These are phyloP conservation scores for Paradendryphiella salina DNA, from an alignment of 2,329 filamentous ascomycete species.

Conservation along the genomic window DNA sequence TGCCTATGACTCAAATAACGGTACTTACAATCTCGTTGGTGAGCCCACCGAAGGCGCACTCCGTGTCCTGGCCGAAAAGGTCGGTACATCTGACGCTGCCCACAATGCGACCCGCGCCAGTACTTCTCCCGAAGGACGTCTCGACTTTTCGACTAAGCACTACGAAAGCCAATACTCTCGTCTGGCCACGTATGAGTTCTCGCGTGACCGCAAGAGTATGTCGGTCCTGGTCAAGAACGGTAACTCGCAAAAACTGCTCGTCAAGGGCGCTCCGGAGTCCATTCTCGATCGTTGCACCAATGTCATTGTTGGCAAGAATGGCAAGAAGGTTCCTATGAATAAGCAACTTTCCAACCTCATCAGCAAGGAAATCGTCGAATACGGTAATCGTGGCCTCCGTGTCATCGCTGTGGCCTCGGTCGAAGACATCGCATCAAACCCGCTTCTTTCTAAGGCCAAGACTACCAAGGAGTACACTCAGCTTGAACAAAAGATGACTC, in stretches of 20 bases:
- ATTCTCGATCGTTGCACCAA: conserved; percentile 91
- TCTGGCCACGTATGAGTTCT: conserved; percentile 93
- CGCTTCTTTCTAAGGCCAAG: conserved; percentile 73
- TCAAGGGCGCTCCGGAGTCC: conserved; percentile 95
- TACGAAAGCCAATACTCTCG: conserved; percentile 77
- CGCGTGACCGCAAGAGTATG: conserved; percentile 98
- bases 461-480: conserved; percentile 81
- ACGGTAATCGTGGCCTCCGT: conserved; percentile 89
- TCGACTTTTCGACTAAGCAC: conserved; percentile 80
- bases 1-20: conserved; percentile 75
- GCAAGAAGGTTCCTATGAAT: conserved; percentile 73
- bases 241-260: conserved; percentile 75
- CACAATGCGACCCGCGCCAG: conserved; percentile 57
- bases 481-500: conserved; percentile 90
- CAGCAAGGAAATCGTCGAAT: conserved; percentile 79
- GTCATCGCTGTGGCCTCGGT: conserved; percentile 90
- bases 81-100: conserved; percentile 74
- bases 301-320: conserved; percentile 74
- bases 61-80: conserved; percentile 88
- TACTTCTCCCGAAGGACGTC: conserved; percentile 60
- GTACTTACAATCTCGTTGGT: conserved; percentile 78
- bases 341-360: conserved; percentile 71
- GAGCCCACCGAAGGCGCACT: conserved; percentile 95
- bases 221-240: conserved; percentile 82
- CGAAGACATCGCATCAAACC: conserved; percentile 72